Evolutionary conservation across 2,329 filamentous ascomycete species (phyloP).

Genomic region (Monosporascus sp.): DNA sequence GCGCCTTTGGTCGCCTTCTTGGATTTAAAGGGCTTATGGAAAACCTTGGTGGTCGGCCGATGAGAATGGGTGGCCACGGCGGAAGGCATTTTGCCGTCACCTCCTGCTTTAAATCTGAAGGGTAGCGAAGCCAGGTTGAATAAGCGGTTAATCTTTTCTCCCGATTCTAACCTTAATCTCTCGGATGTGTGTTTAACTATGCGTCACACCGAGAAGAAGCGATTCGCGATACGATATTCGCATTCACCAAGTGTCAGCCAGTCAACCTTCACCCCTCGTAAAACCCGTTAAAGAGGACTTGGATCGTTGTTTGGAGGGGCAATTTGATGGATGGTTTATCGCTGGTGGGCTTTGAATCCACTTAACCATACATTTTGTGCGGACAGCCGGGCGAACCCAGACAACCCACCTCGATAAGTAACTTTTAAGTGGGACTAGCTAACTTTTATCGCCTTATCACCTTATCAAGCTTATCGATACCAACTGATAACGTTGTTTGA

Average conservation of each 20-base stretch:
- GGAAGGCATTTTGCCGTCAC: conserved; percentile 69
- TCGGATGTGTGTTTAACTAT: neutral
- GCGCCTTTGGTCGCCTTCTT: conserved; percentile 84
- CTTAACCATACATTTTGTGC: neutral
- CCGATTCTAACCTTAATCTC: no score
- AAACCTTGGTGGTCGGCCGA: conserved; percentile 82
- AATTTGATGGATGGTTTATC: neutral
- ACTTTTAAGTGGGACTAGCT: conserved; percentile 8
- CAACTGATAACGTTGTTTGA: neutral
- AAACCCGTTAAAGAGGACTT: neutral
- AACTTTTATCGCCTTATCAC: conserved; percentile 8
- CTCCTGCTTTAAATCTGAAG: conserved; percentile 82
- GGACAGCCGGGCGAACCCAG: neutral
- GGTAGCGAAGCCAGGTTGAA: conserved; percentile 65
- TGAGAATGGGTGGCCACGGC: conserved; percentile 72
- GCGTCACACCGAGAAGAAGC: no score
- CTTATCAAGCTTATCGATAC: neutral
- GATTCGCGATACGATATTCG: no score
- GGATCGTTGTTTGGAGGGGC: neutral
- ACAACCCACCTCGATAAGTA: neutral
- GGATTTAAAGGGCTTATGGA: conserved; percentile 89
- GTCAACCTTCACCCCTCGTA: no score
- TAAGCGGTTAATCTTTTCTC: neutral
- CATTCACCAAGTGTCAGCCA: no score
- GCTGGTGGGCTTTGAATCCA: neutral